These are phyloP conservation scores for Schrenkiella parvula DNA, from an alignment of 345 rosid genomes.

Conservation along the genomic window DNA sequence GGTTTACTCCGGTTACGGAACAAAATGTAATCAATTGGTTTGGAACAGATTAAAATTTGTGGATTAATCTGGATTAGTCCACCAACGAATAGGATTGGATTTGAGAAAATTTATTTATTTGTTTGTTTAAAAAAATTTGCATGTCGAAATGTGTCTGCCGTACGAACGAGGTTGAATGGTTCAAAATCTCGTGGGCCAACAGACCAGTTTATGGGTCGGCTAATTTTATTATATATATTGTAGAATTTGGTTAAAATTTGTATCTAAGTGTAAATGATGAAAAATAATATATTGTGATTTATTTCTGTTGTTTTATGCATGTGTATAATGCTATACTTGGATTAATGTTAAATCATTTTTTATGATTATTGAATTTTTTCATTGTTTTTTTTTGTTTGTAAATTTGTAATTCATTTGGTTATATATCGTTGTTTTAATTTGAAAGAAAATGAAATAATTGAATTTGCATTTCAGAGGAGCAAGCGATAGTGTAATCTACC, in stretches of 20 bases:
- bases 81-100: not conserved
- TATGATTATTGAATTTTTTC: too few relatives aligned
- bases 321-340: too few relatives aligned
- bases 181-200: constrained; percentile 4
- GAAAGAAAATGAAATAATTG: not conserved
- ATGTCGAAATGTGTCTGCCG: not conserved
- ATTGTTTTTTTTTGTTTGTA: too few relatives aligned
- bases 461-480: not conserved
- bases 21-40: not conserved
- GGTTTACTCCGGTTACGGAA: not conserved
- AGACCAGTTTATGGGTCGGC: not conserved
- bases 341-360: too few relatives aligned
- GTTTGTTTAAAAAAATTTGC: not conserved
- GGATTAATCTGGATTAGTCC: not conserved
- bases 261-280: not conserved
- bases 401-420: not conserved
- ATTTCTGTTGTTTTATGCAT: too few relatives aligned
- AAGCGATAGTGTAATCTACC: not conserved
- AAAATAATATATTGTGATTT: too few relatives aligned
- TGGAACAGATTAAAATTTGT: not conserved
- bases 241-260: not conserved
- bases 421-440: not conserved
- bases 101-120: not conserved
- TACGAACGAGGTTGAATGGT: constrained; percentile 5
- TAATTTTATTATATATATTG: not conserved